Conservation (phyloP, 164 flowering plant genomes). For the Paratinospora sagittata region DNA sequence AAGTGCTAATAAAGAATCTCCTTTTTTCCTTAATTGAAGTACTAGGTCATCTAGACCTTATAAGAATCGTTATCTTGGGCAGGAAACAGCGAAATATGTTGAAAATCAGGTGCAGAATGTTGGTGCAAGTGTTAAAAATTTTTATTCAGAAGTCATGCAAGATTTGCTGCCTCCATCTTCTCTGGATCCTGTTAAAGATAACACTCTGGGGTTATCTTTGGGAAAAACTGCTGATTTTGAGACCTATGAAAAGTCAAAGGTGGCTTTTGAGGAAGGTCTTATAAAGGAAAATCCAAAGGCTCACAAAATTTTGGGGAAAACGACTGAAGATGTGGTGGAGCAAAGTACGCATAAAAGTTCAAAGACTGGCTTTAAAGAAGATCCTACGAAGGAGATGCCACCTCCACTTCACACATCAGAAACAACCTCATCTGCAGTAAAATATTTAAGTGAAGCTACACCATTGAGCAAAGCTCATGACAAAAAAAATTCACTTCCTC, state of each 20-base stretch:
- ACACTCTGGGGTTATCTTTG: slow-evolving; percentile 18
- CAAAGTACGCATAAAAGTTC: slow-evolving; percentile 11
- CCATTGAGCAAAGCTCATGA: neutral
- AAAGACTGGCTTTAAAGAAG: slow-evolving; percentile 15
- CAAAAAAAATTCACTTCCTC: slow-evolving; percentile 23
- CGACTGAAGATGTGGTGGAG: neutral
- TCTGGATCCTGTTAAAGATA: slow-evolving; percentile 24
- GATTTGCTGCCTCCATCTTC: slow-evolving; percentile 46
- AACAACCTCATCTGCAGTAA: neutral
- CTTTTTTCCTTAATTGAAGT: neutral
- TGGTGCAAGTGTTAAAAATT: slow-evolving; percentile 56
- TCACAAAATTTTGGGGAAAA: neutral
- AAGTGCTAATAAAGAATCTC: neutral
- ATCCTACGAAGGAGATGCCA: slow-evolving; percentile 10
- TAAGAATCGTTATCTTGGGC: slow-evolving; percentile 11
- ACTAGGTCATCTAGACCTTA: neutral
- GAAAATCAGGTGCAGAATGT: slow-evolving; percentile 71
- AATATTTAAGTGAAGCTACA: neutral
- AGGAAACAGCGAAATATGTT: slow-evolving; percentile 67
- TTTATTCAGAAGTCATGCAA: slow-evolving; percentile 60
- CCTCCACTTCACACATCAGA: slow-evolving; percentile 9
- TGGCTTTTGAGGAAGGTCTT: slow-evolving; percentile 1
- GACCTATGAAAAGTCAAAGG: slow-evolving; percentile 19
- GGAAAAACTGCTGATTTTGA: slow-evolving; percentile 20
- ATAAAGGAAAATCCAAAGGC: slow-evolving; percentile 1